Conservation (phyloP, 768 basidiomycete genomes). For the Leccinum fibrillosum region DNA sequence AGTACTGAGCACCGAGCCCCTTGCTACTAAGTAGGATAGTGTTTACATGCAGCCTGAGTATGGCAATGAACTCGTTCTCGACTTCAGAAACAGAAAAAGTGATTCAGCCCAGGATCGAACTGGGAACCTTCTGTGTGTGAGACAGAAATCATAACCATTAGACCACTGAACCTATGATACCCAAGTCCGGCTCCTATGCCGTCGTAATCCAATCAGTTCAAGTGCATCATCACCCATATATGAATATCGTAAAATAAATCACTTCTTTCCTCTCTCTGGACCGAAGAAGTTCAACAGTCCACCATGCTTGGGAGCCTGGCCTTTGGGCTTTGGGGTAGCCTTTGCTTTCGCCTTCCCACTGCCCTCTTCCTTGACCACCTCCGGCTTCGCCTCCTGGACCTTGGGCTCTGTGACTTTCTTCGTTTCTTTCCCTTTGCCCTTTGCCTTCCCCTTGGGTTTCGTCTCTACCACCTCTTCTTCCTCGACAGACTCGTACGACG, state of each 20-base stretch:
- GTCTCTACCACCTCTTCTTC: slow-evolving; percentile 38
- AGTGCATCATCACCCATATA: background rate
- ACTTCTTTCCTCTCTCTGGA: slow-evolving; percentile 29
- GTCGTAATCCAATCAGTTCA: background rate
- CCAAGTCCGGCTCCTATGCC: fast-evolving
- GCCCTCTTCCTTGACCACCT: slow-evolving; percentile 14
- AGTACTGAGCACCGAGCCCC: too few relatives aligned
- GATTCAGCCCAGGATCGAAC: slow-evolving; percentile 46
- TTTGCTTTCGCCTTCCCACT: slow-evolving; percentile 18
- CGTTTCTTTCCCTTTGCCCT: slow-evolving; percentile 16
- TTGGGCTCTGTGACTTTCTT: slow-evolving; percentile 17
- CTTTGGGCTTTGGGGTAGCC: slow-evolving; percentile 11
- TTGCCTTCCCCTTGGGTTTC: slow-evolving; percentile 21
- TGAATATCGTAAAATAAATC: background rate
- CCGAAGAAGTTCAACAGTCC: slow-evolving; percentile 33
- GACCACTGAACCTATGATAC: slow-evolving; percentile 36
- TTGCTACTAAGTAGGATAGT: too few relatives aligned
- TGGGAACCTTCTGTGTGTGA: slow-evolving; percentile 49
- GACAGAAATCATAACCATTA: slow-evolving; percentile 50
- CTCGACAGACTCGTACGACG: slow-evolving; percentile 77
- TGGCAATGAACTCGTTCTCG: too few relatives aligned
- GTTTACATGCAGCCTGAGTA: too few relatives aligned
- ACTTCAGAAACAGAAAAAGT: background rate
- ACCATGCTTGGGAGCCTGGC: slow-evolving; percentile 25
- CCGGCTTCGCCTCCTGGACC: slow-evolving; percentile 16